Base-by-base conservation (phyloP, 306 rosid species). In the Cyamopsis tetragonoloba region DNA sequence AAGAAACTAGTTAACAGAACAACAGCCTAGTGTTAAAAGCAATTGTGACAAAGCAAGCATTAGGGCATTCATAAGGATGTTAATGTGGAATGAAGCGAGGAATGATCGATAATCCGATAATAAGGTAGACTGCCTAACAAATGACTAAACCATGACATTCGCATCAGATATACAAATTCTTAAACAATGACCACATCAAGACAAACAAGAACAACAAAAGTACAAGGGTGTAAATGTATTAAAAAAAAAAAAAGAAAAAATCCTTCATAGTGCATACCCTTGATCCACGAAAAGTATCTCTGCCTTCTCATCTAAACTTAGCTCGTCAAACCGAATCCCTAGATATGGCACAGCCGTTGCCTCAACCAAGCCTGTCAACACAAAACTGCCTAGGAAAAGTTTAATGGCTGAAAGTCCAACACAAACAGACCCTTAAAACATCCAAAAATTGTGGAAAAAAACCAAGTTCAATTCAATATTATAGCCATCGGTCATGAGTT, bases 351-450 rank as follows among this genome's bases (percentile, higher is more conserved):
- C 51, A 46, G 84, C 84, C 6, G 88, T 82, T 37, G 92, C 77
- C 80, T 86, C 90, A 68, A 84, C 79, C 66, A 89, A 74, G 68
- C 92, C 96, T 84, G 96, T 74, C 77, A 89, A 70, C 79, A 84
- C 84, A 81, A 89, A 84, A 89, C 96, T 86, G 88, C 83, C 90
- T 86, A 92, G 91, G 82, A 83, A 75, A 82, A 62, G 61, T 85
- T n/a, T 67, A 82, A 73, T 64, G 38, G 1, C 43, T 63, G 66
- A 26, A 72, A 20, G 24, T 42, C 3, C 17, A 10, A 49, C 34
- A 70, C 23, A 62, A 23, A 23, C n/a, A 60, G 48, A 60, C 62
- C 3, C 23, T 28, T 19, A 43, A 13, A 41, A 32, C 42, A 56
- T 37, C 19, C 70, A 28, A 28, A 7, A 32, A 42, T 7, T 13